These are phyloP conservation scores for Acephala macrosclerotiorum DNA, from an alignment of 2,329 filamentous ascomycete species.

Conservation along the genomic window DNA sequence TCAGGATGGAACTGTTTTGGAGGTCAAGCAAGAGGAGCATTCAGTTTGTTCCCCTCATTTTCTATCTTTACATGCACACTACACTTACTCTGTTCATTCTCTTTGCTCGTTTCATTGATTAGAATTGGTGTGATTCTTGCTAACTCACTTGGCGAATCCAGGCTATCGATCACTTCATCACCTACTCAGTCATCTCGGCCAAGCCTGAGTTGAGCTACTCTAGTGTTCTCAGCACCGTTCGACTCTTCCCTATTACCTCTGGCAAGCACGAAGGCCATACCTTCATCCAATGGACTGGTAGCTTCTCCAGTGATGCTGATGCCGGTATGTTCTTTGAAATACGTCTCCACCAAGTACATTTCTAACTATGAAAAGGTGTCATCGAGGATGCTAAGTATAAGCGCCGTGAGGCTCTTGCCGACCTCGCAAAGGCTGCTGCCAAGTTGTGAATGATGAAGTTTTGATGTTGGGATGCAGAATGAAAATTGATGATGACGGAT, in stretches of 20 bases:
- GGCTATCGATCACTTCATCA: conserved; percentile 78
- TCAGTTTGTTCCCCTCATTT: conserved; percentile 57
- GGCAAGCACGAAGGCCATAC: conserved; percentile 70
- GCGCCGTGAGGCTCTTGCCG: conserved; percentile 73
- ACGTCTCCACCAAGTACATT: neutral
- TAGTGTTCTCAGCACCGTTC: conserved; percentile 71
- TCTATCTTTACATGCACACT: neutral
- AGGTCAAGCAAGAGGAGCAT: conserved; percentile 81
- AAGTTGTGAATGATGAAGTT: conserved; percentile 22
- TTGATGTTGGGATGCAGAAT: neutral
- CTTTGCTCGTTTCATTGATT: neutral
- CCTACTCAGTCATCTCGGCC: conserved; percentile 74
- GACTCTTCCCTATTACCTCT: conserved; percentile 70
- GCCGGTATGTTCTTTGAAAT: conserved; percentile 58
- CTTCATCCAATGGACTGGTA: conserved; percentile 72
- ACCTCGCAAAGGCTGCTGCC: conserved; percentile 62
- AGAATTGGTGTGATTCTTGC: neutral
- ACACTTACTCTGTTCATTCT: neutral
- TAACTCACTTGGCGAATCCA: conserved; percentile 42
- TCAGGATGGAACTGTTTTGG: conserved; percentile 71
- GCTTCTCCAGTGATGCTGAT: conserved; percentile 75
- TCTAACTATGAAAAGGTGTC: conserved; percentile 56
- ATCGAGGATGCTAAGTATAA: conserved; percentile 81
- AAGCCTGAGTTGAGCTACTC: conserved; percentile 71
- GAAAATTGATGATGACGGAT: neutral